Evolutionary conservation across 75 land plant genomes (phyloP), one percentile per base, ranked within the genome.

Genomic region (Sequoia sempervirens): DNA sequence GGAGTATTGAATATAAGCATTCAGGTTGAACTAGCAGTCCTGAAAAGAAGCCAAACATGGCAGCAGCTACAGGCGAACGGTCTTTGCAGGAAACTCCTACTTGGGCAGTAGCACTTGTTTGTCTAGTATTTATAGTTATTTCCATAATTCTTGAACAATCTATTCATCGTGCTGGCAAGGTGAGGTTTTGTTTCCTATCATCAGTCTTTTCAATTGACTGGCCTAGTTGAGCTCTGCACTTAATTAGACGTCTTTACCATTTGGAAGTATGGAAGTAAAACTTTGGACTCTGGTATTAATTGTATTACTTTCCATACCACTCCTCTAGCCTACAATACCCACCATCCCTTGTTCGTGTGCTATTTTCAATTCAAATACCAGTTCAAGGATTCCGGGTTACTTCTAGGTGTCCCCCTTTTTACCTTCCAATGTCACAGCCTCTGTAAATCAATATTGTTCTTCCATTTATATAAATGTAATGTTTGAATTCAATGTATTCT

Each of bases 41-140:
- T 18, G 61, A 3, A 40, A 75, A 18, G 23, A 75, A 14, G 18
- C 23, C 26, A 75, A 38, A 30, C 45, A 87, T 87, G 91, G 87
- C 89, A 18, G 87, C 80, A 13, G 86, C 23, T 20, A 46, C 43
- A 3, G 88, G 83, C 23, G 91, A 87, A 26, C 74, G 90, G 0
- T 83, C 89, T 26, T 50, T 90, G 56, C 84, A 88, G 82, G 76
- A 92, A 76, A 94, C 94, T 72, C 94, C 96, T 70, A 87, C 96
- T 23, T 94, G 96, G 96, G 90, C 94, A 7, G 90, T 94, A 18
- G 96, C 96, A 1, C 81, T 87, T 1, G 96, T 94, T n/a, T 91
- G 94, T 75, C 72, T 90, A 20, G 87, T 91, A 46, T 73, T 94
- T 79, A 85, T 94, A 64, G 10, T 90, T n/a, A 81, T 90, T 79